These are phyloP conservation scores for Amoeboaphelidium occidentale DNA, from an alignment of 371 early-diverging fungal genomes.

Conservation along the genomic window DNA sequence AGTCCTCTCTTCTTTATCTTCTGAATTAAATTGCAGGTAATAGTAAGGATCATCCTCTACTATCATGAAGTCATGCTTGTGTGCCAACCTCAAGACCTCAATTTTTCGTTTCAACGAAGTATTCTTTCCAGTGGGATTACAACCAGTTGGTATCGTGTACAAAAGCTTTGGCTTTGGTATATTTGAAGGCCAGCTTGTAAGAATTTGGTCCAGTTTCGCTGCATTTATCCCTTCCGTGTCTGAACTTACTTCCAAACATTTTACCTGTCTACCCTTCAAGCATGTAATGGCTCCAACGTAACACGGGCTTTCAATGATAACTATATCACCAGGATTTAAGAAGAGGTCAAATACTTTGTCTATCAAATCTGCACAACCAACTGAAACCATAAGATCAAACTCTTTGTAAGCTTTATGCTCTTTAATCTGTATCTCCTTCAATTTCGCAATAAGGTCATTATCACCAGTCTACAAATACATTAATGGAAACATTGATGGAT, in stretches of 20 bases:
- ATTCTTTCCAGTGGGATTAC: constrained; percentile 43
- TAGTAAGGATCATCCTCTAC: constrained; percentile 61
- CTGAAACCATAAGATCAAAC: constrained; percentile 13
- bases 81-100: constrained; percentile 28
- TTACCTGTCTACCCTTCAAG: constrained; percentile 4
- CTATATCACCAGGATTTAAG: constrained; percentile 13
- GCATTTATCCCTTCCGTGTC: constrained; percentile 27
- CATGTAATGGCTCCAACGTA: constrained; percentile 17
- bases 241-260: constrained; percentile 14
- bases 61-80: constrained; percentile 30
- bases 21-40: constrained; percentile 23
- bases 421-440: constrained; percentile 11
- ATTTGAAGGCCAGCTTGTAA: constrained; percentile 30
- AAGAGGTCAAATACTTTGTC: constrained; percentile 32
- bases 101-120: constrained; percentile 30
- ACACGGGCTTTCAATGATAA: constrained; percentile 25
- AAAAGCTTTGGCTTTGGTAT: constrained; percentile 16
- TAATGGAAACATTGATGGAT: constrained; percentile 11
- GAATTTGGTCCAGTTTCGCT: constrained; percentile 26
- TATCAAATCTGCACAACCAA: constrained; percentile 33
- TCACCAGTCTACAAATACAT: background rate
- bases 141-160: constrained; percentile 39
- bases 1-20: constrained; percentile 12
- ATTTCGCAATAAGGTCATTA: background rate
- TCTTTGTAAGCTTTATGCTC: constrained; percentile 5